Base-by-base conservation (phyloP, 2,329 filamentous ascomycete genomes). In the Acarospora socialis region DNA sequence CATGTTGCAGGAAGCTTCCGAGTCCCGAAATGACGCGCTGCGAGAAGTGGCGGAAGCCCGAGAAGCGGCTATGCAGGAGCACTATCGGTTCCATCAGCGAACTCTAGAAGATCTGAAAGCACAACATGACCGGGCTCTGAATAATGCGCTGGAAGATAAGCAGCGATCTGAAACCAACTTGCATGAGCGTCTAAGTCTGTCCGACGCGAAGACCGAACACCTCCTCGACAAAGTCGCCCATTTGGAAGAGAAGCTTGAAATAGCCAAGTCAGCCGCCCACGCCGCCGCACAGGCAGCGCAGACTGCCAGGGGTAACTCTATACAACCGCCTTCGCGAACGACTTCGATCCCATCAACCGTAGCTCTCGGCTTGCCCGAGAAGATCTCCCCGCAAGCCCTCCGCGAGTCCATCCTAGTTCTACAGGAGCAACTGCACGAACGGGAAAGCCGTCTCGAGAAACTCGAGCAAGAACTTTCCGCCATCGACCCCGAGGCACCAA, bases 361-460 rank as follows among this genome's bases (percentile, higher is more conserved):
- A 21, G 52, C 43, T 17, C 49, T 55, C 39, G 49, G 56, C 37
- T 57, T 75, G 3, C 80, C 82, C 0, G 83, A 90, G 53, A 92
- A 80, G 64, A 82, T 94, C 36, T 94, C 87, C 2, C 82, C 86
- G 1, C 87, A 95, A 56, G 90, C 90, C 5, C 70, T 98, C 19
- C 79, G 90, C 18, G 90, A 98, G 56, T 93, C 86, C 1, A 94
- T 98, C 50, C 76, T 92, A 57, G 90, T 94, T 12, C 66, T 98
- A 16, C 90, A 98, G 57, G 87, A 95, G 54, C 90, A 98, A 55
- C 68, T 98, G 5, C 90, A 95, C 54, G 83, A 90, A 46, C 84
- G 90, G 32, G 90, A 98, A 59, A 70, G 78, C 38, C 77, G 74
- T 22, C 92, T 95, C 43, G 90, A 98, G 52, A 73, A 78, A 40